Evolutionary conservation across 2,329 filamentous ascomycete genomes (phyloP).

Genomic region (Cytospora piceicola): DNA sequence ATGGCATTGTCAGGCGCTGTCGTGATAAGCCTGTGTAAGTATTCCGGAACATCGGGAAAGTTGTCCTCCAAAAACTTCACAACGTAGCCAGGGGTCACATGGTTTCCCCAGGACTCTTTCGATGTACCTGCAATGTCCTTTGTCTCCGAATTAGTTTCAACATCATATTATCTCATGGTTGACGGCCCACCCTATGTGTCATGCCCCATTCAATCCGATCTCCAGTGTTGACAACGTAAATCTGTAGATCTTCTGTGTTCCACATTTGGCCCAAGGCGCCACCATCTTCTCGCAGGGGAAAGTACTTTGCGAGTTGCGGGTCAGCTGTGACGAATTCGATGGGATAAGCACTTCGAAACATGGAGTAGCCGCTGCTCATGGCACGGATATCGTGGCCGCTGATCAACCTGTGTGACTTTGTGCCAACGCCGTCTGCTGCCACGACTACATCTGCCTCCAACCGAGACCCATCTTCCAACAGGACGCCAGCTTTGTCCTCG

Average conservation of each 20-base stretch:
- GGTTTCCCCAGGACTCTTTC: conserved; percentile 51
- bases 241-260: conserved; percentile 48
- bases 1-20: conserved; percentile 34
- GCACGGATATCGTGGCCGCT: conserved; percentile 33
- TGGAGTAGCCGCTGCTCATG: conserved; percentile 34
- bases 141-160: conserved; percentile 57
- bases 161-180: conserved; percentile 34
- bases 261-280: conserved; percentile 56
- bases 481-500: conserved; percentile 7
- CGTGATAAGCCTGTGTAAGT: conserved; percentile 39
- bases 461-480: conserved; percentile 30
- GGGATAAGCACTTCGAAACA: conserved; percentile 33
- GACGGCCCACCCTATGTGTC: conserved; percentile 13
- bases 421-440: conserved; percentile 40
- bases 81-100: conserved; percentile 48
- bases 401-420: conserved; percentile 34
- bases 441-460: conserved; percentile 39
- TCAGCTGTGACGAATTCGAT: conserved; percentile 34
- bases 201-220: conserved; percentile 19
- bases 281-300: conserved; percentile 52
- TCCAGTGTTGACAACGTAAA: conserved; percentile 50
- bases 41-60: conserved; percentile 46
- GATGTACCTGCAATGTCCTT: conserved; percentile 52
- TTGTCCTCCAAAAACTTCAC: conserved; percentile 47
- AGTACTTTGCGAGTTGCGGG: conserved; percentile 49